Evolutionary conservation across 768 basidiomycete species (phyloP).

Genomic region (Mycena sanguinolenta): DNA sequence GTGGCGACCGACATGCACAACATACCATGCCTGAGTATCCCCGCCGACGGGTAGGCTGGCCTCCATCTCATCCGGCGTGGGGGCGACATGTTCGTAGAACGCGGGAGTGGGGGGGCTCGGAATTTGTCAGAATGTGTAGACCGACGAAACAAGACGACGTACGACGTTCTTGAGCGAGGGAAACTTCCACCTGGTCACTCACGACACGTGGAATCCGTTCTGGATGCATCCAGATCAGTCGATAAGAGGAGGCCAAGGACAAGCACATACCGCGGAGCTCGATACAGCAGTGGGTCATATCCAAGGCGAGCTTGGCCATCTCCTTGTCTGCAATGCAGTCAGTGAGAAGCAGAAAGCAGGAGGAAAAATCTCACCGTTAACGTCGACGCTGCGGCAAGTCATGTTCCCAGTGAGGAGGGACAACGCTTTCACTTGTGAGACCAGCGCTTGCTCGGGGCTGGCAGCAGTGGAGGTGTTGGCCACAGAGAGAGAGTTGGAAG

Average conservation of each 20-base stretch:
- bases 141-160: no score
- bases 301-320: constrained; percentile 4
- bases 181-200: not conserved
- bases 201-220: not conserved
- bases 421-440: no score
- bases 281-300: constrained; percentile 14
- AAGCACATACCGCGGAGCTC: not conserved
- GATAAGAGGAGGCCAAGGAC: no score
- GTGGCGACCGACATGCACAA: constrained; percentile 1
- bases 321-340: no score
- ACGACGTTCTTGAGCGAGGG: not conserved
- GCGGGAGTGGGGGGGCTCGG: not conserved
- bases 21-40: constrained; percentile 1
- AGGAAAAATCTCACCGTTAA: not conserved
- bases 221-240: not conserved
- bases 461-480: no score
- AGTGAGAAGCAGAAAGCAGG: no score
- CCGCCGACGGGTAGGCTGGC: not conserved
- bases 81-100: not conserved
- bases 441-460: no score
- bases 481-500: no score
- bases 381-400: not conserved
- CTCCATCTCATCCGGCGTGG: constrained; percentile 1
- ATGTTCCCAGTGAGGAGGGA: not conserved
- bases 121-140: not conserved